A percentile compares a stretch with the other conserved stretches of the same genome.
phyloP scores from a whole-genome alignment of 2,329 filamentous ascomycete species.

The Penicillium griseofulvum region DNA sequence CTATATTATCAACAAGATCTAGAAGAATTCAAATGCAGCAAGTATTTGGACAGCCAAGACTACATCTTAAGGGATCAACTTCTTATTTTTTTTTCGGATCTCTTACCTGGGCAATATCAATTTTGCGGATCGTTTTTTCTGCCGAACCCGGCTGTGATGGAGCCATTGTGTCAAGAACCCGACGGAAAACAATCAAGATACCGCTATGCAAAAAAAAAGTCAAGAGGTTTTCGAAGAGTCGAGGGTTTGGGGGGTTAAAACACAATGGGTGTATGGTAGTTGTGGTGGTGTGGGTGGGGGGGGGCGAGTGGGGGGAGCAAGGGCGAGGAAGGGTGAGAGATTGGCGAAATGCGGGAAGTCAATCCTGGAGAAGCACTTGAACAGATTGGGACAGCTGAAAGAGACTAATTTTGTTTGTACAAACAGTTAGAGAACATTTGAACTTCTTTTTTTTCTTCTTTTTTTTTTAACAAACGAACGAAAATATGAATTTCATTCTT shows the following conservation, averaged over 20 bases:
- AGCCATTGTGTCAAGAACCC: constrained; percentile 29
- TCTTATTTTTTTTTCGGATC: neutral
- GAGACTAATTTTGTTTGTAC: neutral
- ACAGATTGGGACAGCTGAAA: constrained; percentile 1
- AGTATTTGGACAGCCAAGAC: neutral
- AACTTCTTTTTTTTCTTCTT: too few relatives aligned
- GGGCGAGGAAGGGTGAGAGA: constrained; percentile 17
- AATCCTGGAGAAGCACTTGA: constrained; percentile 8
- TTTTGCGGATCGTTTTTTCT: constrained; percentile 42
- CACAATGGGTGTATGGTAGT: too few relatives aligned
- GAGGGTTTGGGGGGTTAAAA: constrained; percentile 11
- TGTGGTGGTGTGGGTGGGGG: too few relatives aligned
- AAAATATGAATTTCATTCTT: too few relatives aligned
- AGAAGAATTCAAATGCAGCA: neutral
- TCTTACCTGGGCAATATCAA: constrained; percentile 43
- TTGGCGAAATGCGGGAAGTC: constrained; percentile 11
- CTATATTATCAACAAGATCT: neutral
- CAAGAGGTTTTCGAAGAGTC: neutral
- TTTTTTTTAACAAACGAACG: too few relatives aligned
- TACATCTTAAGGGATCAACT: neutral
- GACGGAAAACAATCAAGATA: constrained; percentile 2
- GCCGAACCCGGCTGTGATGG: constrained; percentile 32
- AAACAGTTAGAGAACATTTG: neutral
- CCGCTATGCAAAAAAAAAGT: constrained; percentile 4
- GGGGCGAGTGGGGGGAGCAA: constrained; percentile 18